phyloP scores from a whole-genome alignment of 352 stramenopile species.

The Globisporangium apiculatum region DNA sequence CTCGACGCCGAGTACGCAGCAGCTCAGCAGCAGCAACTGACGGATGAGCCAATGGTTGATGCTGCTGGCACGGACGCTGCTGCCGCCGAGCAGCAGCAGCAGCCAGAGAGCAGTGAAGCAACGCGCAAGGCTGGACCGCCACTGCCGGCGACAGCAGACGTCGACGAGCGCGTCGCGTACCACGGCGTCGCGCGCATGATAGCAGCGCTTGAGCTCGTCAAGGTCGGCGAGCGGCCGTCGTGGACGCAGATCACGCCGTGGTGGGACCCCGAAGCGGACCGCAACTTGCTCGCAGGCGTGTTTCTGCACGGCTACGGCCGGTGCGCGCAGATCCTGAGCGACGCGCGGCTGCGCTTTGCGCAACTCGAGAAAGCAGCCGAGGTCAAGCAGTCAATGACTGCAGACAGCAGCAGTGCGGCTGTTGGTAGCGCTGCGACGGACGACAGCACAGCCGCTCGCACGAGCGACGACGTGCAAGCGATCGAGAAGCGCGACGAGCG shows the following conservation, averaged over 20 bases:
- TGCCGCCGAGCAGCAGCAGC: not conserved
- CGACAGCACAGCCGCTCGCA: not conserved
- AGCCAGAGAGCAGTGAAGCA: slow-evolving; percentile 1
- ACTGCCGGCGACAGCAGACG: slow-evolving; percentile 32
- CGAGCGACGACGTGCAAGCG: not conserved
- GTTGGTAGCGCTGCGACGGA: not conserved
- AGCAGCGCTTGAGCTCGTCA: slow-evolving; percentile 48
- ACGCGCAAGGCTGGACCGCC: not conserved
- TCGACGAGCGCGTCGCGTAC: slow-evolving; percentile 67
- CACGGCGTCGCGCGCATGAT: slow-evolving; percentile 67
- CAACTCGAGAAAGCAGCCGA: slow-evolving; percentile 45
- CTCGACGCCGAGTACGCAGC: slow-evolving; percentile 45
- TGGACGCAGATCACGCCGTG: slow-evolving; percentile 83
- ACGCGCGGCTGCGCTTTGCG: slow-evolving; percentile 66
- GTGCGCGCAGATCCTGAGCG: slow-evolving; percentile 72
- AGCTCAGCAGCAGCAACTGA: not conserved
- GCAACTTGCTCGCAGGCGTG: slow-evolving; percentile 72
- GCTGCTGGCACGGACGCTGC: not conserved
- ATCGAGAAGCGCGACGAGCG: slow-evolving; percentile 16
- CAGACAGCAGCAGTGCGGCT: not conserved
- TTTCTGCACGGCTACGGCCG: slow-evolving; percentile 84
- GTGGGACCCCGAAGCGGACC: slow-evolving; percentile 79
- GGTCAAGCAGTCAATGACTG: slow-evolving; percentile 1
- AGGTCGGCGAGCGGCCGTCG: slow-evolving; percentile 62
- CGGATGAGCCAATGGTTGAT: not conserved